These are phyloP conservation scores for Salix caprea DNA, from an alignment of 345 rosid genomes.

Conservation along the genomic window DNA sequence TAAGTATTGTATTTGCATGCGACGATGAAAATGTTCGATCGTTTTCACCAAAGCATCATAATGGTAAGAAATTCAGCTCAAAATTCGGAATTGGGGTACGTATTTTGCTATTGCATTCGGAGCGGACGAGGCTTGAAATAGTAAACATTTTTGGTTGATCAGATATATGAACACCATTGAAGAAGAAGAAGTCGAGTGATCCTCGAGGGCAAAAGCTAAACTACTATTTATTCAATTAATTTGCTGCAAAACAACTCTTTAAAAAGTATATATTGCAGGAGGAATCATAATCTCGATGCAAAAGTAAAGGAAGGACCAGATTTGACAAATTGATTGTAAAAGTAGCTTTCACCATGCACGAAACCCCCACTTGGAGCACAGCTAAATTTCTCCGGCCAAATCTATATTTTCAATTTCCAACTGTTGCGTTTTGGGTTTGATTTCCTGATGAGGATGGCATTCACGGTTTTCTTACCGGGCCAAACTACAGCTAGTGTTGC, in stretches of 20 bases:
- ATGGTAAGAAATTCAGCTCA: neutral
- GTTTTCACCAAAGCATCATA: constrained; percentile 3
- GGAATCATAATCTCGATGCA: neutral
- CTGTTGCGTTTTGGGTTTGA: too few relatives aligned
- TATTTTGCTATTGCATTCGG: neutral
- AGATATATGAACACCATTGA: neutral
- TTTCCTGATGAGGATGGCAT: too few relatives aligned
- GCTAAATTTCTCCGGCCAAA: too few relatives aligned
- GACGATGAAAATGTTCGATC: constrained; percentile 11
- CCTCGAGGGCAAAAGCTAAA: neutral
- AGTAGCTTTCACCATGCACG: neutral
- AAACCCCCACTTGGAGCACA: neutral
- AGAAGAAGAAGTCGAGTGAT: too few relatives aligned
- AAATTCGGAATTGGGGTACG: neutral
- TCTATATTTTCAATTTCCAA: too few relatives aligned
- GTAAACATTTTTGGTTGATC: neutral
- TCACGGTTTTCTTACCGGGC: too few relatives aligned
- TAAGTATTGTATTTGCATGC: constrained; percentile 23
- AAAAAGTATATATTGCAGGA: too few relatives aligned
- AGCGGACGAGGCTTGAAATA: neutral
- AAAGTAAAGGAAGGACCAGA: neutral
- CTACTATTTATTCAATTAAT: too few relatives aligned
- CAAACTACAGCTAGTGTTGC: too few relatives aligned
- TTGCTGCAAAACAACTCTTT: too few relatives aligned
- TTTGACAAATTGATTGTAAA: neutral